Base-by-base conservation (phyloP, 2,329 filamentous ascomycete species). In the Davidsoniella australis region DNA sequence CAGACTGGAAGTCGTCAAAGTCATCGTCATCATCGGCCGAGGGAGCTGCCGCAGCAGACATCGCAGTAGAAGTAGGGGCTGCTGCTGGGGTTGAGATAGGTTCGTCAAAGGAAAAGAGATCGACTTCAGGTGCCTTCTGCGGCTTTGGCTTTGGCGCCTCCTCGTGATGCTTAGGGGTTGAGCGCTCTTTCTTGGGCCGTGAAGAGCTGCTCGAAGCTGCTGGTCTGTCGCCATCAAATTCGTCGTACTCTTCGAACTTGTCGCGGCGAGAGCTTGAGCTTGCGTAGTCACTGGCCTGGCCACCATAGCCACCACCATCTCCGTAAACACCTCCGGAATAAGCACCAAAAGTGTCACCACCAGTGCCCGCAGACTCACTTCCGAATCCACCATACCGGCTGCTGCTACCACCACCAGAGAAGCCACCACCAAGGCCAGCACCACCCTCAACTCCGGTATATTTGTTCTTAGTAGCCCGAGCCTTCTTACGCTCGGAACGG, bases 1-100 rank as follows among this genome's bases (percentile, higher is more conserved):
- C 89, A 17, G 87, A 94, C 64, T 94, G 86, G 71, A 96, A 96
- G 61, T 98, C 91, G 61, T 96, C 91, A 60, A 96, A 96, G 55
- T 95, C 91, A 57, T 94, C 88, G 55, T 95, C 81, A 47, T 76
- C 78, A 47, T 62, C 49, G 10, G 51, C 46, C 17, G 29, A 37
- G 17, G 54, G 41, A 3, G 41, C 47, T 5, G 48, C 45, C 8
- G 48, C 33, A 10, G 47, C 18, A 20, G 47, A 16, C 9, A 45
- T 17, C 2, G 58, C 54, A 9, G 63, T 58, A 9, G 68, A 62
- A 44, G 66, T 61, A 7, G 66, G 59, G 5, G 69, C 62, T 2
- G 69, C 60, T 4, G 67, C 59, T 40, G 76, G 68, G 2, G 69
- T 69, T 16, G 47, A 20, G 6, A 45, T 42, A 24, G 82, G 73